Conservation (phyloP, 1,284 basidiomycete species). For the Apiotrichum gamsii region DNA sequence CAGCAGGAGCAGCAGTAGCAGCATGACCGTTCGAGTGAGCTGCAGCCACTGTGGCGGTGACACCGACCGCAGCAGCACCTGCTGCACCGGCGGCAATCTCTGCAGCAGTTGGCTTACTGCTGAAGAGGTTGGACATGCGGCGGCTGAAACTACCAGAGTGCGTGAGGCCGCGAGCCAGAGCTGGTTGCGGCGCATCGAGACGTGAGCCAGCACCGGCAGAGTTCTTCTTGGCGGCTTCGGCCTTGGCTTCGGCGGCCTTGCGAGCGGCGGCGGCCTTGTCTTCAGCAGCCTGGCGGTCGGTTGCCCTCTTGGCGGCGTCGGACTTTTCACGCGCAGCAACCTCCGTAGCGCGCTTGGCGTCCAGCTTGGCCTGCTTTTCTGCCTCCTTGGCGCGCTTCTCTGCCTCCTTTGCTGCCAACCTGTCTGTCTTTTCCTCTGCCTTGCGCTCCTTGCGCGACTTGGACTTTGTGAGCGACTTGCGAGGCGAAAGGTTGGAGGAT, state of each 20-base stretch:
- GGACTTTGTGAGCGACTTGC: too few species aligned
- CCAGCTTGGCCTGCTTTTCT: conserved; percentile 11
- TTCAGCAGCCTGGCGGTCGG: conserved; percentile 17
- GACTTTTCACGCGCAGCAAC: conserved; percentile 16
- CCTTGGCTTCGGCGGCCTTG: conserved; percentile 17
- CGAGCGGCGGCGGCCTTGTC: conserved; percentile 16
- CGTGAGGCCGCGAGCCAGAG: too few species aligned
- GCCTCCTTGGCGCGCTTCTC: conserved; percentile 1
- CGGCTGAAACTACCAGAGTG: too few species aligned
- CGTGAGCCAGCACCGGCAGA: too few species aligned
- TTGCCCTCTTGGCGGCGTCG: conserved; percentile 19
- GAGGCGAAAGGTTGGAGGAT: too few species aligned
- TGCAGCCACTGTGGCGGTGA: background rate
- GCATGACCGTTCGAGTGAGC: background rate
- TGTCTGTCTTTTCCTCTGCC: conserved; percentile 52
- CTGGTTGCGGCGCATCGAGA: too few species aligned
- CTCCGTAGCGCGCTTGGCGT: conserved; percentile 2
- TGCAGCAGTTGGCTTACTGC: too few species aligned
- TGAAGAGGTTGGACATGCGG: too few species aligned
- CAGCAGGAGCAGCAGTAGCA: background rate
- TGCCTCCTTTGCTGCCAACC: conserved; percentile 12
- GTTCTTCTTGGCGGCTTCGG: conserved; percentile 11
- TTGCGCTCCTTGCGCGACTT: conserved; percentile 71
- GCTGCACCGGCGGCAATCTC: background rate
- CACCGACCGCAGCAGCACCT: background rate